phyloP scores from a whole-genome alignment of 345 rosid species.

The Lepidium aucheri region DNA sequence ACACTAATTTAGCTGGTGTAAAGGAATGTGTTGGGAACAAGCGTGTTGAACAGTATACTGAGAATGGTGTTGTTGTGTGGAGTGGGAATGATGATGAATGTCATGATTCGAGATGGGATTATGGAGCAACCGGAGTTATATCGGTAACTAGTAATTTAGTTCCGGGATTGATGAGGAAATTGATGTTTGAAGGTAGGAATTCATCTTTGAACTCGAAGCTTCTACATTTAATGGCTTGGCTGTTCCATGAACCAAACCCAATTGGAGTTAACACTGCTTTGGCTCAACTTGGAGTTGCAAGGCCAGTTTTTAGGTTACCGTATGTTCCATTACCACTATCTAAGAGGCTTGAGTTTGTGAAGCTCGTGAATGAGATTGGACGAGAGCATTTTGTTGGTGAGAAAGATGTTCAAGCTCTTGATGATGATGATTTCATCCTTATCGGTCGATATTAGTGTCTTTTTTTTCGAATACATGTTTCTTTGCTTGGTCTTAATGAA shows the following conservation, averaged over 20 bases:
- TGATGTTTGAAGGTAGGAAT: constrained; percentile 58
- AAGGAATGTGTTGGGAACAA: constrained; percentile 80
- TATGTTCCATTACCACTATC: constrained; percentile 66
- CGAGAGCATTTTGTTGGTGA: constrained; percentile 77
- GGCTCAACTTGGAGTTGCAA: constrained; percentile 79
- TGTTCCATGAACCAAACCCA: constrained; percentile 72
- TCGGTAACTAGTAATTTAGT: constrained; percentile 77
- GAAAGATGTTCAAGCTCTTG: constrained; percentile 65
- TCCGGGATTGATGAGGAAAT: constrained; percentile 59
- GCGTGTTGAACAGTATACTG: constrained; percentile 52
- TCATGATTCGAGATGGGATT: constrained; percentile 82
- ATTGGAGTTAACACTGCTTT: constrained; percentile 81
- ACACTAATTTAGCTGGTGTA: constrained; percentile 61
- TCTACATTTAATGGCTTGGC: constrained; percentile 71
- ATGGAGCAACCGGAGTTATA: constrained; percentile 71
- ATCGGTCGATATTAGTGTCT: constrained; percentile 53
- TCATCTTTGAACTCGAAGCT: constrained; percentile 52
- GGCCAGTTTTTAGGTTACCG: constrained; percentile 84
- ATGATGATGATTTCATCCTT: constrained; percentile 67
- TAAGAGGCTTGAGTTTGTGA: constrained; percentile 69
- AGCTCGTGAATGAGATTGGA: constrained; percentile 63
- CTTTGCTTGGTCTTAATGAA: neutral
- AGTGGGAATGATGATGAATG: constrained; percentile 84
- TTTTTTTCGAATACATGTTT: neutral
- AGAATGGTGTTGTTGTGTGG: constrained; percentile 72